phyloP scores from a whole-genome alignment of 1,139 yeast species.

The Sugiyamaella neomexicana region DNA sequence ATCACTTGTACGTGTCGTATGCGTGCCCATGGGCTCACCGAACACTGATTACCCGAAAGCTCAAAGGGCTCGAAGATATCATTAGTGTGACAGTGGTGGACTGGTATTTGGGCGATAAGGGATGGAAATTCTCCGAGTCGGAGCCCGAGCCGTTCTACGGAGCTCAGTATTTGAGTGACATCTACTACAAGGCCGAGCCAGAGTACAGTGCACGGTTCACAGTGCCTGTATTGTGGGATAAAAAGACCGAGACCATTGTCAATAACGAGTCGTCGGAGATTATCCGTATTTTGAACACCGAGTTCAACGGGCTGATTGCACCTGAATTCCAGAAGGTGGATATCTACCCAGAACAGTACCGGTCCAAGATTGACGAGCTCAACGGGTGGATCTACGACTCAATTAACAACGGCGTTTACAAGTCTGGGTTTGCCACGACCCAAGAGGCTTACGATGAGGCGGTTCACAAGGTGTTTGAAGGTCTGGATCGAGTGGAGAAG shows the following conservation, averaged over 20 bases:
- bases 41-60: slow-evolving; percentile 68
- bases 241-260: slow-evolving; percentile 75
- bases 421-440: slow-evolving; percentile 83
- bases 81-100: slow-evolving; percentile 71
- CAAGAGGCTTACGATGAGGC: slow-evolving; percentile 81
- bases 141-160: slow-evolving; percentile 57
- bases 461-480: slow-evolving; percentile 62
- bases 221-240: slow-evolving; percentile 93
- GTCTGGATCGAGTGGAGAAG: slow-evolving; percentile 73
- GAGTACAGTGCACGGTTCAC: slow-evolving; percentile 80
- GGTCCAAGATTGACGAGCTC: slow-evolving; percentile 64
- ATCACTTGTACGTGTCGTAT: slow-evolving; percentile 80
- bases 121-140: slow-evolving; percentile 74
- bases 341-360: slow-evolving; percentile 60
- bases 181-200: slow-evolving; percentile 74
- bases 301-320: slow-evolving; percentile 56
- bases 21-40: slow-evolving; percentile 99
- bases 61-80: slow-evolving; percentile 69
- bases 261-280: slow-evolving; percentile 89
- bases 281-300: slow-evolving; percentile 76
- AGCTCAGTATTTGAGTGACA: slow-evolving; percentile 60
- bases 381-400: slow-evolving; percentile 84
- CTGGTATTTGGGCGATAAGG: slow-evolving; percentile 78
- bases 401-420: slow-evolving; percentile 93
- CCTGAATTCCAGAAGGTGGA: slow-evolving; percentile 53